phyloP scores from a whole-genome alignment of 1,284 basidiomycete species.

The Irpex sp. region DNA sequence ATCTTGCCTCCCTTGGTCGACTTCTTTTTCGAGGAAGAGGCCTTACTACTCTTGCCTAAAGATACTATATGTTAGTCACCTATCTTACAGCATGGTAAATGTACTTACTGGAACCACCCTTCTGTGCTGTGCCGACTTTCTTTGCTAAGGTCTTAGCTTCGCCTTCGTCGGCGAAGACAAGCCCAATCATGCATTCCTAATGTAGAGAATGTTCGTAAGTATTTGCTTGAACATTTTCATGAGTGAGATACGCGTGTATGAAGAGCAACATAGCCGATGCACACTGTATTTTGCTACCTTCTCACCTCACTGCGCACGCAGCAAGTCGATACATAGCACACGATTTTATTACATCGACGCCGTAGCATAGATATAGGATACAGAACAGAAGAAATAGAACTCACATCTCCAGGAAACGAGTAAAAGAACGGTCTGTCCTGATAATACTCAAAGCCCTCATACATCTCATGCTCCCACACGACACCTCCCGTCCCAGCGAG shows the following conservation, averaged over 20 bases:
- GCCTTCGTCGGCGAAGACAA: slow-evolving; percentile 86
- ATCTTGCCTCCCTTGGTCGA: slow-evolving; percentile 62
- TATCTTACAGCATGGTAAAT: slow-evolving; percentile 12
- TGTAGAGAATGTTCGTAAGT: slow-evolving; percentile 8
- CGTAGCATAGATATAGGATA: background rate
- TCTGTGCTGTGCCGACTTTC: slow-evolving; percentile 68
- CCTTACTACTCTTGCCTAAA: slow-evolving; percentile 28
- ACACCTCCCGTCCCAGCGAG: slow-evolving; percentile 80
- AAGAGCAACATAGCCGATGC: too few relatives aligned
- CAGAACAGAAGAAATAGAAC: slow-evolving; percentile 29
- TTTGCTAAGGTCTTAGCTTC: slow-evolving; percentile 91
- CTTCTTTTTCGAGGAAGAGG: slow-evolving; percentile 55
- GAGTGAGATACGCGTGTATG: background rate
- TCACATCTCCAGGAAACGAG: slow-evolving; percentile 88
- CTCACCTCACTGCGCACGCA: background rate
- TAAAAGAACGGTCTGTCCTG: slow-evolving; percentile 93
- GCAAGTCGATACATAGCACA: background rate
- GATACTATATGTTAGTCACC: background rate
- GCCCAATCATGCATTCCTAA: slow-evolving; percentile 84
- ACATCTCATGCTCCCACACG: slow-evolving; percentile 94
- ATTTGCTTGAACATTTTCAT: background rate
- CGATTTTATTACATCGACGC: background rate
- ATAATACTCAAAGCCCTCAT: slow-evolving; percentile 85
- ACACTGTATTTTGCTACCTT: too few relatives aligned
- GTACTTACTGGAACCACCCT: slow-evolving; percentile 57